A percentile compares a stretch with the other conserved stretches of the same genome.
These are phyloP conservation scores for Brettanomyces nanus DNA, from an alignment of 805 yeast species.

Conservation along the genomic window DNA sequence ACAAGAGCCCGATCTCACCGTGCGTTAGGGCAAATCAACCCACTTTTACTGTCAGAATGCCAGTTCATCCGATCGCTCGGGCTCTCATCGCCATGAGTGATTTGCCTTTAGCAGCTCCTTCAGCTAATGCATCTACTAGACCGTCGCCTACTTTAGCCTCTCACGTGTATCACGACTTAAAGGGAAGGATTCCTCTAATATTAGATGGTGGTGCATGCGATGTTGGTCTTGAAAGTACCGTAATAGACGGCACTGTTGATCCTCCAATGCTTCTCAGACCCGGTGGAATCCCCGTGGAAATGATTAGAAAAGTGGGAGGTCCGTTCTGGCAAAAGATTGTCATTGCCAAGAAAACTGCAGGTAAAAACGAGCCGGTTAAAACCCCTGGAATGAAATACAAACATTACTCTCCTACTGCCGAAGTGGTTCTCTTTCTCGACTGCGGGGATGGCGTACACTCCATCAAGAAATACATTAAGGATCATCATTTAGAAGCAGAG, in stretches of 20 bases:
- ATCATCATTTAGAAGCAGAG: conserved; percentile 8
- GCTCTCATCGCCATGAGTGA: conserved; percentile 81
- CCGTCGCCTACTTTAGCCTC: conserved; percentile 89
- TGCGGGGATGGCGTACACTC: conserved; percentile 35
- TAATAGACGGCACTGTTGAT: conserved; percentile 74
- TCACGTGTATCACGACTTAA: conserved; percentile 76
- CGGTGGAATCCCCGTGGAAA: conserved; percentile 84
- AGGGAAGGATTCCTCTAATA: conserved; percentile 74
- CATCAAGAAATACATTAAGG: conserved; percentile 18
- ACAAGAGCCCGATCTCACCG: conserved; percentile 47
- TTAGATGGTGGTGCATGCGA: conserved; percentile 85
- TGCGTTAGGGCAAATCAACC: conserved; percentile 80
- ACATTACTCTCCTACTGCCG: conserved; percentile 89
- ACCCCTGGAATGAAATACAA: conserved; percentile 98
- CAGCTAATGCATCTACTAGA: conserved; percentile 92
- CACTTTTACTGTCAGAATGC: conserved; percentile 90
- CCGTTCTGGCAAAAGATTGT: conserved; percentile 53
- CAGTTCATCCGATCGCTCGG: conserved; percentile 80
- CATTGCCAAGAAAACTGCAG: conserved; percentile 61
- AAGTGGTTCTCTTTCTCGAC: conserved; percentile 58
- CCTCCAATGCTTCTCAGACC: conserved; percentile 92
- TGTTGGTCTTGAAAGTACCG: conserved; percentile 93
- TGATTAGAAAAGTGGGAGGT: conserved; percentile 62
- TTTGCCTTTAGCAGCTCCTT: conserved; percentile 93
- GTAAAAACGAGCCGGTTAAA: conserved; percentile 57